These are phyloP conservation scores for Cladosporium halotolerans DNA, from an alignment of 2,329 filamentous ascomycete species.

Conservation along the genomic window DNA sequence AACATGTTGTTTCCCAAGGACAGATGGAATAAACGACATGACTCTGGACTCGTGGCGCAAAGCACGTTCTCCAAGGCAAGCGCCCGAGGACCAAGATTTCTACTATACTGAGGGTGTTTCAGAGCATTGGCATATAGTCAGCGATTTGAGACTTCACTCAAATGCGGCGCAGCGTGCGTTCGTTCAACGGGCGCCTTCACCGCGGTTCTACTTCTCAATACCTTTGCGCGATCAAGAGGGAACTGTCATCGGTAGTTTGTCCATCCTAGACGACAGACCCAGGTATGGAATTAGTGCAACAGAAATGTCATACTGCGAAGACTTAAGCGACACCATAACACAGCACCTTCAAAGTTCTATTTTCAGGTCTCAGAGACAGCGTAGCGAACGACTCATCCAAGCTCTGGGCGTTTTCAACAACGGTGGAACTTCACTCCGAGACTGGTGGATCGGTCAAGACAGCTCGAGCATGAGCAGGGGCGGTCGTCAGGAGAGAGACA, in stretches of 20 bases:
- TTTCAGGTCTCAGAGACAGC: conserved; percentile 46
- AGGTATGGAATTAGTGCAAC: conserved; percentile 45
- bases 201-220: conserved; percentile 50
- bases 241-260: conserved; percentile 54
- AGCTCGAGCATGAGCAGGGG: conserved; percentile 6
- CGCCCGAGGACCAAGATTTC: not conserved
- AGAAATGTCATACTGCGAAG: conserved; percentile 51
- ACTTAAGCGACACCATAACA: conserved; percentile 51
- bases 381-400: conserved; percentile 49
- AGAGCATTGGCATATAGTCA: conserved; percentile 22
- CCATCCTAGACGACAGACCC: conserved; percentile 53
- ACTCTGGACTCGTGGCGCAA: not conserved
- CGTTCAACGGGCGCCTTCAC: conserved; percentile 7
- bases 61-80: not conserved
- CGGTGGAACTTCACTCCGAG: conserved; percentile 19
- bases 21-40: conserved; percentile 23
- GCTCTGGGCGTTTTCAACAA: conserved; percentile 44
- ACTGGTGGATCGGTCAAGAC: conserved; percentile 27
- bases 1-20: conserved; percentile 7
- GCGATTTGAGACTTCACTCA: conserved; percentile 16
- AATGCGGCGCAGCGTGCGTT: conserved; percentile 10
- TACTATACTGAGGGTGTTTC: conserved; percentile 16
- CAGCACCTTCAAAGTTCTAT: conserved; percentile 54
- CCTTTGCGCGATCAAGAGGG: conserved; percentile 53
- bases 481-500: conserved; percentile 1